These are phyloP conservation scores for Ensete ventricosum DNA, from an alignment of 176 grass and related monocot species.

Conservation along the genomic window DNA sequence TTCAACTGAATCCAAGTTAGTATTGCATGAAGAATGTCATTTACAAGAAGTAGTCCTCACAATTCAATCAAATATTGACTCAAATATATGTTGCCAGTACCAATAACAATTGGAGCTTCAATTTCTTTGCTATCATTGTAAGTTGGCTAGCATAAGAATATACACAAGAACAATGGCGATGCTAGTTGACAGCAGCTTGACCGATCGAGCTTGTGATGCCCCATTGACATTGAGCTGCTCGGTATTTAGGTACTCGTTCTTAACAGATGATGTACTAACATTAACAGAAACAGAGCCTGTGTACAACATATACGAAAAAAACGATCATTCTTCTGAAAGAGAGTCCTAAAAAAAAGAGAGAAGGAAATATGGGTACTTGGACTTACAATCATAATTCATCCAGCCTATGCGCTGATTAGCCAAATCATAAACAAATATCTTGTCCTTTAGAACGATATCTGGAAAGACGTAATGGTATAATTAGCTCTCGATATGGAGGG, in stretches of 20 bases:
- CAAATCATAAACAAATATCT: slow-evolving; percentile 21
- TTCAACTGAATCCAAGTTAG: too few relatives aligned
- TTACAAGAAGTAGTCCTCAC: not conserved
- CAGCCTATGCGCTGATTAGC: slow-evolving; percentile 16
- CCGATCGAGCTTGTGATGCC: slow-evolving; percentile 17
- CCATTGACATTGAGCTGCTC: slow-evolving; percentile 52
- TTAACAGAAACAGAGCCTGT: slow-evolving; percentile 74
- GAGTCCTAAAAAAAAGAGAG: not conserved
- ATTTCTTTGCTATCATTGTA: slow-evolving; percentile 7
- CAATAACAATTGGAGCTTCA: slow-evolving; percentile 63
- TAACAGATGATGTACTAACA: slow-evolving; percentile 67
- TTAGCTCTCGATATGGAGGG: not conserved
- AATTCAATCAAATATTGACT: not conserved
- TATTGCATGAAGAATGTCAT: too few relatives aligned
- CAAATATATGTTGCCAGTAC: not conserved
- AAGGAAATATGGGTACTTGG: not conserved
- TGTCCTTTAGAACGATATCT: slow-evolving; percentile 18
- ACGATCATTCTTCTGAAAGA: not conserved
- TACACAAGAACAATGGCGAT: not conserved
- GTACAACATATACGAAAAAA: not conserved
- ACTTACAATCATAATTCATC: slow-evolving; percentile 6
- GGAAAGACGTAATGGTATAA: not conserved
- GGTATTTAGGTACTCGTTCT: slow-evolving; percentile 70
- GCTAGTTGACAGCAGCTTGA: not conserved
- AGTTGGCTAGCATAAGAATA: not conserved